Percentiles rank a stretch among this genome's conserved stretches.
phyloP scores from a whole-genome alignment of 805 yeast genomes.

The Monosporozyma aerobia region DNA sequence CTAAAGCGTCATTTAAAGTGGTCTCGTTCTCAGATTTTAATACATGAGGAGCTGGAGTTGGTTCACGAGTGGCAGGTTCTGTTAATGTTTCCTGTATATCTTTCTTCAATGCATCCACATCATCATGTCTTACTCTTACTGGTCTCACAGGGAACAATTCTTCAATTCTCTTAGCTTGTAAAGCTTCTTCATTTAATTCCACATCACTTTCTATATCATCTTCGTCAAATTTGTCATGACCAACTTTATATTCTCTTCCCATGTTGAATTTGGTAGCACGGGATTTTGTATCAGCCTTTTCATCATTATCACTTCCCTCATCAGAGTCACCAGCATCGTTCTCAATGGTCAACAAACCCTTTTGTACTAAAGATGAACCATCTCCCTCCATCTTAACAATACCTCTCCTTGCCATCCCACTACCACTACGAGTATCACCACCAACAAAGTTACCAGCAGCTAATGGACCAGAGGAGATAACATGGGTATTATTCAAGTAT shows the following conservation, averaged over 20 bases:
- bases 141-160: constrained; percentile 64
- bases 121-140: constrained; percentile 39
- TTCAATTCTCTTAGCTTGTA: constrained; percentile 21
- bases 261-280: constrained; percentile 44
- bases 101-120: constrained; percentile 29
- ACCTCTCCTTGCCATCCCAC: background rate
- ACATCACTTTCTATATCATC: constrained; percentile 16
- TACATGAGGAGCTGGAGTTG: constrained; percentile 17
- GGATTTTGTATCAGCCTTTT: constrained; percentile 11
- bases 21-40: constrained; percentile 18
- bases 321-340: constrained; percentile 28
- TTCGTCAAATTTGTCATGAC: constrained; percentile 20
- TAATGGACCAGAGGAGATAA: constrained; percentile 66
- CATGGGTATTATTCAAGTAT: constrained; percentile 39
- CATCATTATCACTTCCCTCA: constrained; percentile 31
- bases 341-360: constrained; percentile 17
- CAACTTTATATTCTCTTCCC: constrained; percentile 49
- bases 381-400: constrained; percentile 6
- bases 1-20: constrained; percentile 11
- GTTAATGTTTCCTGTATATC: constrained; percentile 24
- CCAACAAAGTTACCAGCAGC: constrained; percentile 45
- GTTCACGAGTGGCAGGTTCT: constrained; percentile 19
- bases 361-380: constrained; percentile 15
- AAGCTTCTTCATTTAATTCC: constrained; percentile 19
- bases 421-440: constrained; percentile 17